These are phyloP conservation scores for Monarda citriodora DNA, from an alignment of 305 asterid species.

Conservation along the genomic window DNA sequence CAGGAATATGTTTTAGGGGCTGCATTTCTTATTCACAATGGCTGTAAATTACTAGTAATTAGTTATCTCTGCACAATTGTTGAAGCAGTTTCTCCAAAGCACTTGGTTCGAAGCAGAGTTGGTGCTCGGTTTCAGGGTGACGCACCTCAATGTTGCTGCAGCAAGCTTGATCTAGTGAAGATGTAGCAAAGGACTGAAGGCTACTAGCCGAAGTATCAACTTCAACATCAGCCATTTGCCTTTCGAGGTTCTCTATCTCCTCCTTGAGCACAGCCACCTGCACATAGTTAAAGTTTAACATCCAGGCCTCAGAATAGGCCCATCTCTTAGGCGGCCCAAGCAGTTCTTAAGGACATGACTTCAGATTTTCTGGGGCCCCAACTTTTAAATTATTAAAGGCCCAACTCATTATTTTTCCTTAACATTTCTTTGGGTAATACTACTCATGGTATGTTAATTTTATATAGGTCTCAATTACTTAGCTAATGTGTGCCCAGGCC, in stretches of 20 bases:
- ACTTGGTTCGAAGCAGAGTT: slow-evolving; percentile 13
- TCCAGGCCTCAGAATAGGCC: too few relatives aligned
- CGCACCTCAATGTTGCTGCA: slow-evolving; percentile 16
- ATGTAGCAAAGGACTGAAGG: background rate
- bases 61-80: background rate
- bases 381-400: too few relatives aligned
- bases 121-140: slow-evolving; percentile 23
- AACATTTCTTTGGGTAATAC: too few relatives aligned
- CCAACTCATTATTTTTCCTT: too few relatives aligned
- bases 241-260: slow-evolving; percentile 42
- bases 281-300: too few relatives aligned
- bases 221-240: slow-evolving; percentile 33
- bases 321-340: too few relatives aligned
- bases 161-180: slow-evolving; percentile 13
- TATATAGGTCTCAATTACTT: too few relatives aligned
- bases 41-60: too few relatives aligned
- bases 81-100: slow-evolving; percentile 16
- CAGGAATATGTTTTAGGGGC: background rate
- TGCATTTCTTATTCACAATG: slow-evolving; percentile 22
- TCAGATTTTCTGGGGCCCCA: too few relatives aligned
- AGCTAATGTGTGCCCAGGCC: too few relatives aligned
- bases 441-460: too few relatives aligned
- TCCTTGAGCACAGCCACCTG: slow-evolving; percentile 53
- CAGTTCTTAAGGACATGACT: too few relatives aligned
- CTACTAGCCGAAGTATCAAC: background rate